Conservation (phyloP, 2,329 filamentous ascomycete genomes). For the Zasmidium angulare region DNA sequence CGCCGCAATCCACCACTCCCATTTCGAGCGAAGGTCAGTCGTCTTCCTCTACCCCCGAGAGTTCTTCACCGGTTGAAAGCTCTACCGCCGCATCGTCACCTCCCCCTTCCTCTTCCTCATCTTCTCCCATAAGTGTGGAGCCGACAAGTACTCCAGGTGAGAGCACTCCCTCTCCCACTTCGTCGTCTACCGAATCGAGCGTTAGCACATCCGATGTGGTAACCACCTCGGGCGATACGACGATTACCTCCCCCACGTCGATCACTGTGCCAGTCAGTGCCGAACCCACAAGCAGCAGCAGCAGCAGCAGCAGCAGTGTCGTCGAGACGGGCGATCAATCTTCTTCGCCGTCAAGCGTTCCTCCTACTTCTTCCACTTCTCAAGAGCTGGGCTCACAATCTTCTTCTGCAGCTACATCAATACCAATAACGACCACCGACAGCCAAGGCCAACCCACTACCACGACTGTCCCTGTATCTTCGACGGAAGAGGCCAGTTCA, state of each 20-base stretch:
- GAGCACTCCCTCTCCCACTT: conserved; percentile 10
- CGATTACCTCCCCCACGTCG: conserved; percentile 11
- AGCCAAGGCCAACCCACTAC: conserved; percentile 21
- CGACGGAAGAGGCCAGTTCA: conserved; percentile 21
- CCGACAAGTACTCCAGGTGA: conserved; percentile 9
- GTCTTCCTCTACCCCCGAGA: conserved; percentile 14
- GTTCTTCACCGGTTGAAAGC: conserved; percentile 10
- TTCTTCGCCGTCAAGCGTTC: conserved; percentile 7
- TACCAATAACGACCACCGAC: conserved; percentile 29
- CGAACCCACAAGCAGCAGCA: conserved; percentile 11
- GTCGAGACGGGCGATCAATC: conserved; percentile 6
- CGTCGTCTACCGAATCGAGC: neutral
- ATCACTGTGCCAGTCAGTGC: conserved; percentile 16
- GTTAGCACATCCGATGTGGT: neutral
- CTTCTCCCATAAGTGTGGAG: conserved; percentile 10
- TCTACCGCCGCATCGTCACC: conserved; percentile 11
- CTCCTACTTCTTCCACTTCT: conserved; percentile 13
- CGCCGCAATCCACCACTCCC: conserved; percentile 2
- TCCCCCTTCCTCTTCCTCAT: conserved; percentile 17
- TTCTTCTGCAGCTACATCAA: conserved; percentile 20
- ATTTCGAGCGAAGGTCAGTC: conserved; percentile 20
- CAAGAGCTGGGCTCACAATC: conserved; percentile 21
- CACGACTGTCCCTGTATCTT: conserved; percentile 21
- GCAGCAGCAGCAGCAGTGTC: conserved; percentile 10
- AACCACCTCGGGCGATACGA: conserved; percentile 8